Evolutionary conservation across 202 grass and related monocot genomes (phyloP).

Genomic region (Eragrostis tef): DNA sequence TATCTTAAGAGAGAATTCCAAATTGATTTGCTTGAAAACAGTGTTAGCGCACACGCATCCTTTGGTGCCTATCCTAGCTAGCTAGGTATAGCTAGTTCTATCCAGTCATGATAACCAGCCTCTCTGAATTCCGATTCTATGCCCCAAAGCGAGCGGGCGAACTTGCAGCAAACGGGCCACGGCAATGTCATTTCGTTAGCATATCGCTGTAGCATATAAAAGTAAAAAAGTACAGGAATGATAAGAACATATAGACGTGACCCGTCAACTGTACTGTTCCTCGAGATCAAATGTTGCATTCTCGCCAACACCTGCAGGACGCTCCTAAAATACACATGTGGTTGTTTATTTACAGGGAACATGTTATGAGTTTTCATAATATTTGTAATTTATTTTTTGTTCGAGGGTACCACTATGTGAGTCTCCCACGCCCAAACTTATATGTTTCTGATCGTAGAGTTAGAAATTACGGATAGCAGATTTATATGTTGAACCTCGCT

Average conservation of each 20-base stretch:
- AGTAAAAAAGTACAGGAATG: no score
- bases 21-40: slow-evolving; percentile 42
- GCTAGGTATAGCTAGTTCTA: slow-evolving; percentile 28
- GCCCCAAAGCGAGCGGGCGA: background rate
- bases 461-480: no score
- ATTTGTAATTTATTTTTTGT: background rate
- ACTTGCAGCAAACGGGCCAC: background rate
- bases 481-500: background rate
- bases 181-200: background rate
- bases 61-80: slow-evolving; percentile 33
- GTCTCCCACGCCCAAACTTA: background rate
- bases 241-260: background rate
- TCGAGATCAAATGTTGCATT: no score
- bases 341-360: no score
- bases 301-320: no score
- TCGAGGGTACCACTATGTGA: background rate
- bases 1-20: slow-evolving; percentile 52
- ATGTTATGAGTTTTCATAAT: background rate
- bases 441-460: no score
- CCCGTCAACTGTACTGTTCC: background rate
- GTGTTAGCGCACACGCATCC: slow-evolving; percentile 32
- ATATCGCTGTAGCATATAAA: no score
- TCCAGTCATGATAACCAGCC: background rate
- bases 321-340: no score
- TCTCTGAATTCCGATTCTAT: slow-evolving; percentile 48